phyloP scores from a whole-genome alignment of 129 eudicot genomes.

The Helichrysum umbraculigerum region DNA sequence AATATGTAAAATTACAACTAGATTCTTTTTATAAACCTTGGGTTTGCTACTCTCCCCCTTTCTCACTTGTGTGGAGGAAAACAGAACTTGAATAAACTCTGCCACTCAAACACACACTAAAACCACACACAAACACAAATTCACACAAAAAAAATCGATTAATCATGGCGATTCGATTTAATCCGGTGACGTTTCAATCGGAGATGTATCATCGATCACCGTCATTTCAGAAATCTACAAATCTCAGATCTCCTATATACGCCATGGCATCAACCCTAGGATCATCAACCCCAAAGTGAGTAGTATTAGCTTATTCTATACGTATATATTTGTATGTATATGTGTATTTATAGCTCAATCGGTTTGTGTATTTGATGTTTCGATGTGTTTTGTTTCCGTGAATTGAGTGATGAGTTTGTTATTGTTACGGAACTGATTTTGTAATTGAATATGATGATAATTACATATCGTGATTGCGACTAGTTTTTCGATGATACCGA shows the following conservation, averaged over 20 bases:
- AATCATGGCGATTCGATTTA: slow-evolving; percentile 67
- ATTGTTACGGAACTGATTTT: slow-evolving; percentile 15
- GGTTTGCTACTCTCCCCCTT: slow-evolving; percentile 15
- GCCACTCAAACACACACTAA: slow-evolving; percentile 15
- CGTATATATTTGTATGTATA: neutral
- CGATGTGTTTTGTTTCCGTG: slow-evolving; percentile 11
- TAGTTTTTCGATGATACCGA: slow-evolving; percentile 12
- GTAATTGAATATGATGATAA: neutral
- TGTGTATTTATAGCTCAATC: neutral
- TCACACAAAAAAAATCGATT: too few relatives aligned
- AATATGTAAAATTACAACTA: slow-evolving; percentile 1
- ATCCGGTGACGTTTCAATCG: slow-evolving; percentile 52
- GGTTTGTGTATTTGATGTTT: neutral
- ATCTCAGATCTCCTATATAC: slow-evolving; percentile 72
- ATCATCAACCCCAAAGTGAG: slow-evolving; percentile 57
- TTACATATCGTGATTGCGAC: slow-evolving; percentile 23
- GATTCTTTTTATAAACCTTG: slow-evolving; percentile 32
- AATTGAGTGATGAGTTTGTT: slow-evolving; percentile 10
- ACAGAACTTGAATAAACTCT: slow-evolving; percentile 29
- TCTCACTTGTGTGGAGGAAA: slow-evolving; percentile 60
- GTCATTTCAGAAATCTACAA: slow-evolving; percentile 38
- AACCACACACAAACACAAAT: slow-evolving; percentile 6
- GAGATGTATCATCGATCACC: slow-evolving; percentile 47
- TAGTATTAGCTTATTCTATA: slow-evolving; percentile 4
- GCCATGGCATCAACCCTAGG: slow-evolving; percentile 76